Base-by-base conservation (phyloP, 2,329 filamentous ascomycete species). In the Tolypocladium endophyticum region DNA sequence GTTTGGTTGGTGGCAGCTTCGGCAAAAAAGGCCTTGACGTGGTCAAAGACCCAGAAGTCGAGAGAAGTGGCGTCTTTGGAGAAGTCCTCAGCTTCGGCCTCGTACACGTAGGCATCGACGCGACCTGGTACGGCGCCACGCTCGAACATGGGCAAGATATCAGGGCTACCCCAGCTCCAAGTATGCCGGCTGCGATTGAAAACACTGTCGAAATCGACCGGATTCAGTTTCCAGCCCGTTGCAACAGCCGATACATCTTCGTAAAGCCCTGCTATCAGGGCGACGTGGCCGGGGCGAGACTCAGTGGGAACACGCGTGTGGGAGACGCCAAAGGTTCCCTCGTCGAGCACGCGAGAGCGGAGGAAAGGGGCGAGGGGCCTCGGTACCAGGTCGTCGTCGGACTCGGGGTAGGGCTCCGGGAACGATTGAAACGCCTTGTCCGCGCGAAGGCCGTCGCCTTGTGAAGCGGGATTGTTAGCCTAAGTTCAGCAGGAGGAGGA, bases 151-250 rank as follows among this genome's bases (percentile, higher is more conserved):
- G 90, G 90, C 65, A 99, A 76, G 68, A 99, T 99, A 74, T 99
- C 94, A 1, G 94, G 94, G 70, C 92, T 97, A 2, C 94, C 94
- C 94, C 94, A 99, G 73, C 92, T 96, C 94, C 94, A 99, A 9
- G 95, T 99, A 75, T 99, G 95, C 54, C 88, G 82, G 71, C 93
- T 97, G 63, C 90, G 86, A 72, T 99, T 99, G 82, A 99, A 99
- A 14, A 99, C 92, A 69, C 93, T 97, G 76, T 99, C 94, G 69
- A 99, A 99, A 71, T 97, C 89, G 69, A 99, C 94, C 0, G 94
- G 94, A 71, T 99, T 99, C 66, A 97, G 78, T 76, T 99, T 97
- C 94, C 94, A 99, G 20, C 94, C 94, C 1, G 95, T 99, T 36
- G 89, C 96, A 25, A 99, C 94, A 2, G 94, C 89, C 39, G 94